Conservation (phyloP, 2,329 filamentous ascomycete species). For the Aspergillus pseudoglaucus region DNA sequence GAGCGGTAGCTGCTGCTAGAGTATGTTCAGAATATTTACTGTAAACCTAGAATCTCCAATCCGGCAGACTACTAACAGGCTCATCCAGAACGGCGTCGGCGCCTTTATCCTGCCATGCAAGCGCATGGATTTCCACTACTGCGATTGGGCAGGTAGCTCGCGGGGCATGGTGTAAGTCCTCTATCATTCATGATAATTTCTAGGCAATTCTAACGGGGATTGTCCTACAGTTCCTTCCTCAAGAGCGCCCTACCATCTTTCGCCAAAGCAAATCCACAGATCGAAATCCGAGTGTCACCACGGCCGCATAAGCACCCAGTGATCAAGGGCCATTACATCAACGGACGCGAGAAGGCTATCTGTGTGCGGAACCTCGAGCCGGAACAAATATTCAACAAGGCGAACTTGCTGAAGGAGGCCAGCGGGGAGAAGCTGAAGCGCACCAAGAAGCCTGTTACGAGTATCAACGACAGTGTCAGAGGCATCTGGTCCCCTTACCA, state of each 20-base stretch:
- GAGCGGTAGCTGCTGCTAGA: constrained; percentile 50
- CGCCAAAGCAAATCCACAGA: constrained; percentile 71
- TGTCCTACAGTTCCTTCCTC: constrained; percentile 63
- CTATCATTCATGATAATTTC: constrained; percentile 2
- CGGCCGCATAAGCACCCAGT: constrained; percentile 85
- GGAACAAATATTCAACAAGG: constrained; percentile 75
- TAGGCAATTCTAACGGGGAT: constrained; percentile 1
- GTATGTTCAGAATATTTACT: constrained; percentile 34
- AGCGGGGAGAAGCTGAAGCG: constrained; percentile 46
- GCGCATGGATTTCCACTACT: constrained; percentile 92
- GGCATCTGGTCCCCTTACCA: constrained; percentile 61
- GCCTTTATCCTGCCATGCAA: constrained; percentile 97
- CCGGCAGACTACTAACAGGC: constrained; percentile 1
- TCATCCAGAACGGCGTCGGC: constrained; percentile 79
- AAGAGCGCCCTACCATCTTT: constrained; percentile 69
- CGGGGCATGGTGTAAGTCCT: constrained; percentile 78
- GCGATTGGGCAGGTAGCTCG: constrained; percentile 91
- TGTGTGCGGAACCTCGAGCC: constrained; percentile 83
- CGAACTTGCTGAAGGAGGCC: constrained; percentile 41
- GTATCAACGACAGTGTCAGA: constrained; percentile 58
- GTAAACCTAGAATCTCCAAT: neutral
- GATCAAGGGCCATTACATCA: constrained; percentile 86
- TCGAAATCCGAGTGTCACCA: constrained; percentile 88
- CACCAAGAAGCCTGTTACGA: constrained; percentile 53
- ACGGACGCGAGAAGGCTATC: constrained; percentile 75